Evolutionary conservation across 2,329 filamentous ascomycete genomes (phyloP), one percentile per base, ranked within the genome.

Genomic region (Monosporascus sp.): DNA sequence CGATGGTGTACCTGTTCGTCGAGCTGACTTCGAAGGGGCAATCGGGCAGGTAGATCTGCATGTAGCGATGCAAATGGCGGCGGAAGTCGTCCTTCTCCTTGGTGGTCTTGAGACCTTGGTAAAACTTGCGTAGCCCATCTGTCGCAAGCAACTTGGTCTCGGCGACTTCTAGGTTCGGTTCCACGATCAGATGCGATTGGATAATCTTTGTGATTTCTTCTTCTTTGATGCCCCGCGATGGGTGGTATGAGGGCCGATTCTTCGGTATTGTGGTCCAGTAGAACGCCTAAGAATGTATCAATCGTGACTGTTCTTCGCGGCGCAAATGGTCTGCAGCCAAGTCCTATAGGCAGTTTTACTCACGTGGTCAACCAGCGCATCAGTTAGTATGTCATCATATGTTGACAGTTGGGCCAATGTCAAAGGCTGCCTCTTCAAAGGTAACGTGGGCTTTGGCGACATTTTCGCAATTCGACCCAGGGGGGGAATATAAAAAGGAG

Each of bases 251-350:
- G 52, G 84, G 85, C 56, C 89, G 86, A 66, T 97, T 96, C 73
- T 99, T 99, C 59, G 93, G 92, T 55, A 97, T 96, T 4, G 84
- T 89, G 6, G 93, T 93, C 93, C 94, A 97, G 77, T 94, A 99
- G 72, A 90, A 97, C 9, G 91, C 87, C 93, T 97, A 62, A 56
- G 57, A 40, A 36, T 40, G 24, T 37, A 56, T 66, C 56, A 69
- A 61, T 57, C 50, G 40, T n/a, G 20, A 7, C 16, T 22, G 22
- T 8, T 27, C 40, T 51, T 52, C 51, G 50, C 50, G 49, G 48
- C 46, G 56, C 31, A 34, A 20, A 41, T 19, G 45, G 52, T 37
- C 41, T 22, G 51, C 11, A 19, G 47, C 6, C 17, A 20, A 31
- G 26, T 34, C 20, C 19, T 43, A 50, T 27, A 48, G 54, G 43